Evolutionary conservation across 2,329 filamentous ascomycete genomes (phyloP).

Genomic region (Colletotrichum nymphaeae): DNA sequence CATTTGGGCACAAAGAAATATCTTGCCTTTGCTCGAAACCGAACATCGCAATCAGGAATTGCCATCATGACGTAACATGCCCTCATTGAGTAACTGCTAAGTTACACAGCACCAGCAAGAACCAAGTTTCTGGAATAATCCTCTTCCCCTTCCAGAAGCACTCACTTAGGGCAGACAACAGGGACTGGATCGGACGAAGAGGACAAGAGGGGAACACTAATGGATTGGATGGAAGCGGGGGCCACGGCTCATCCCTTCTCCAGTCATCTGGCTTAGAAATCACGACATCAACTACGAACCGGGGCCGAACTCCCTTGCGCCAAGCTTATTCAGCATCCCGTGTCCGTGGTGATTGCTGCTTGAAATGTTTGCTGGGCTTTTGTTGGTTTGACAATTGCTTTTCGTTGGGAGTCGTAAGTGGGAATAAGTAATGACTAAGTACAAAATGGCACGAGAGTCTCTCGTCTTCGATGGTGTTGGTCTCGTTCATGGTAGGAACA

Average conservation of each 20-base stretch:
- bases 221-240: too few species aligned
- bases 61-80: not conserved
- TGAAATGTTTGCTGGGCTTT: not conserved
- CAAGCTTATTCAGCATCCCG: constrained; percentile 19
- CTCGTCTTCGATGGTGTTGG: not conserved
- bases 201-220: not conserved
- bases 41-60: not conserved
- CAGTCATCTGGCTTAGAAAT: constrained; percentile 28
- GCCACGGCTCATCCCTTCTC: too few species aligned
- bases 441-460: not conserved
- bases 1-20: too few species aligned
- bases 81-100: too few species aligned
- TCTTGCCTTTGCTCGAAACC: not conserved
- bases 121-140: not conserved
- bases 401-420: not conserved
- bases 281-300: constrained; percentile 3
- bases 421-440: not conserved
- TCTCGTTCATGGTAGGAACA: not conserved
- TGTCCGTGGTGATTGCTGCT: not conserved
- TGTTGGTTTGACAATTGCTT: not conserved
- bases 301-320: constrained; percentile 6
- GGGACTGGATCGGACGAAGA: not conserved
- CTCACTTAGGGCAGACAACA: not conserved
- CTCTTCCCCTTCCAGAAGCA: not conserved
- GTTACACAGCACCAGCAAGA: not conserved